Base-by-base conservation (phyloP, 2,329 filamentous ascomycete species). In the Dothideomycetes sp. region DNA sequence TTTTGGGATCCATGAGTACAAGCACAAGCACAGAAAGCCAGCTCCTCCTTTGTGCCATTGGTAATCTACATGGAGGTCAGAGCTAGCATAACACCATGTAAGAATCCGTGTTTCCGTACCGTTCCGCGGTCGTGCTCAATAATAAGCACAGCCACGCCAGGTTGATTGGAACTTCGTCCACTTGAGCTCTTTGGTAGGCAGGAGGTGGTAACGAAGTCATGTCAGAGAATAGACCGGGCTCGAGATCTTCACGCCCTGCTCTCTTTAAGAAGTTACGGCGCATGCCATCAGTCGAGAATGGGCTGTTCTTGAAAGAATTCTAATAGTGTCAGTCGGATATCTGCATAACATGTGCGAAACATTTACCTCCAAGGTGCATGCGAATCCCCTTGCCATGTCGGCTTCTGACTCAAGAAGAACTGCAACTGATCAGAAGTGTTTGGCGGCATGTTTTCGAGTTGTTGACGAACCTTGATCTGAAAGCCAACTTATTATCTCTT, bases 11-110 rank as follows among this genome's bases (percentile, higher is more conserved):
- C 34, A 62, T 47, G 43, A 52, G 56, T 12, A 57, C 32, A 29
- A 54, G 51, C 29, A 53, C 43, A 24, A 42, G 47, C 13, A 33
- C 31, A 56, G 59, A 12, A 59, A 27, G 70, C 67, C 23, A 67
- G 62, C 2, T 64, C 62, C 1, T 41, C 59, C 28, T 76, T 78
- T 3, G 80, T 80, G 35, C 23, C 5, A 25, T 7, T 15, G 20
- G 29, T 8, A 44, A 8, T 22, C 34, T 39, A 5, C n/a, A n/a
- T n/a, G n/a, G n/a, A n/a, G n/a, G n/a, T n/a, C n/a, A n/a, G n/a
- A n/a, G n/a, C n/a, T n/a, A n/a, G n/a, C n/a, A n/a, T n/a, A n/a
- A n/a, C n/a, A n/a, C n/a, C n/a, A n/a, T n/a, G n/a, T n/a, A n/a
- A n/a, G n/a, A n/a, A n/a, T n/a, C n/a, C n/a, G n/a, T n/a, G n/a